Evolutionary conservation across 2,329 filamentous ascomycete species (phyloP), one percentile per base, ranked within the genome.

Genomic region (Neurospora crassa): DNA sequence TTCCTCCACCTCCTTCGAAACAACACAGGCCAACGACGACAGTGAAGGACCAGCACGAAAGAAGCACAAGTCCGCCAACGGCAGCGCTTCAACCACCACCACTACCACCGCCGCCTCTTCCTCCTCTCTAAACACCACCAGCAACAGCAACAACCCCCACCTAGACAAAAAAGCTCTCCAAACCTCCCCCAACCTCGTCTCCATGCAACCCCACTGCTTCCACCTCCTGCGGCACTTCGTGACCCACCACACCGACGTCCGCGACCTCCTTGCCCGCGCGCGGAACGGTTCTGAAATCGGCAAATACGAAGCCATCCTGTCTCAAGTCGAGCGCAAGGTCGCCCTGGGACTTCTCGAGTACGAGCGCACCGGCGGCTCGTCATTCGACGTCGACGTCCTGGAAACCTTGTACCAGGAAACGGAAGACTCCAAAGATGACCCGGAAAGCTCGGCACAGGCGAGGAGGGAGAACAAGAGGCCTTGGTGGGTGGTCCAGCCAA

Each of bases 121-220:
- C 24, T 5, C 29, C 29, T 29, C 29, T 29, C 29, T 29, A 29
- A 29, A 29, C 14, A 5, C 14, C 47, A 34, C 3, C 24, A 16
- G 5, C 14, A 18, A 34, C 47, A 29, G 14, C 24, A 29, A 7
- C 12, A 59, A 59, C 14, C 47, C 47, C 47, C 24, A 59, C 24
- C 47, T 59, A 29, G 20, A 59, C 47, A 29, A 29, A 16, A 59
- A 59, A 34, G 14, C 20, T 24, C 20, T 59, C 24, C 24, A 29
- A 53, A 29, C 47, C 67, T 82, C 80, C 78, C 88, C 83, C 3
- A 98, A 96, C 79, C 84, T 97, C 68, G 85, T 87, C 12, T 90
- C 90, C 42, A 92, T 97, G 86, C 94, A 98, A 80, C 89, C 93
- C 0, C 96, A 99, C 80, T 87, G 97, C 63, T 99, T 99, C 84